These are phyloP conservation scores for Exophiala viscosa DNA, from an alignment of 2,329 filamentous ascomycete genomes.

Conservation along the genomic window DNA sequence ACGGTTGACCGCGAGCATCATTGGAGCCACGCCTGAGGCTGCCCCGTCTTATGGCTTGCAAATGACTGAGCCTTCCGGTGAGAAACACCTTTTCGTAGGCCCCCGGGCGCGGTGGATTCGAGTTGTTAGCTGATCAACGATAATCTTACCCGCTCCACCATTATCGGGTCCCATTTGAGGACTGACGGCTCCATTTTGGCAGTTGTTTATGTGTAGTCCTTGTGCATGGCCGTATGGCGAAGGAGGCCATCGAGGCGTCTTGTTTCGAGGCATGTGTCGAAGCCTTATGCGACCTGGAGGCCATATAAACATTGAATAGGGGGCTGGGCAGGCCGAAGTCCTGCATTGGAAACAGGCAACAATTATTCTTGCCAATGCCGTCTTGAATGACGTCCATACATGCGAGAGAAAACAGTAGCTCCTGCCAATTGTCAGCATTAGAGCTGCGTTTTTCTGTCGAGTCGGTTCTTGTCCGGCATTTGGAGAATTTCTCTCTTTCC, in stretches of 20 bases:
- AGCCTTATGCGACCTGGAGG: slow-evolving; percentile 7
- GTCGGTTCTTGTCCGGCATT: slow-evolving; percentile 7
- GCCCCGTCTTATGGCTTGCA: no score
- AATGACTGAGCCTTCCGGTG: no score
- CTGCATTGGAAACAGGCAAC: not conserved
- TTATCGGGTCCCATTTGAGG: no score
- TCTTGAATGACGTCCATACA: not conserved
- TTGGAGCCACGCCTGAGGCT: slow-evolving; percentile 11
- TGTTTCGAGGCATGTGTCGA: not conserved
- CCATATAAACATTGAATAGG: not conserved
- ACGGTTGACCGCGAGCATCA: slow-evolving; percentile 7
- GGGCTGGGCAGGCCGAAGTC: not conserved
- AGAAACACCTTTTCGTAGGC: no score
- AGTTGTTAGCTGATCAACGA: not conserved
- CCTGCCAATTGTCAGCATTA: slow-evolving; percentile 1
- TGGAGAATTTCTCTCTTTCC: not conserved
- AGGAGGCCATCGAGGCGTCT: no score
- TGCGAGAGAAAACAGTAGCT: slow-evolving; percentile 4
- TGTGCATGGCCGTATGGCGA: not conserved
- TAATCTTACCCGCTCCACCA: slow-evolving; percentile 1
- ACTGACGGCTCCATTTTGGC: not conserved
- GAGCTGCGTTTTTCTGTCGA: slow-evolving; percentile 4
- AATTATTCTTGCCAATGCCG: not conserved
- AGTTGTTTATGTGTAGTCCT: not conserved
- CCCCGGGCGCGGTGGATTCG: not conserved